These are phyloP conservation scores for Colletotrichum caudatum DNA, from an alignment of 2,329 filamentous ascomycete genomes.

Conservation along the genomic window DNA sequence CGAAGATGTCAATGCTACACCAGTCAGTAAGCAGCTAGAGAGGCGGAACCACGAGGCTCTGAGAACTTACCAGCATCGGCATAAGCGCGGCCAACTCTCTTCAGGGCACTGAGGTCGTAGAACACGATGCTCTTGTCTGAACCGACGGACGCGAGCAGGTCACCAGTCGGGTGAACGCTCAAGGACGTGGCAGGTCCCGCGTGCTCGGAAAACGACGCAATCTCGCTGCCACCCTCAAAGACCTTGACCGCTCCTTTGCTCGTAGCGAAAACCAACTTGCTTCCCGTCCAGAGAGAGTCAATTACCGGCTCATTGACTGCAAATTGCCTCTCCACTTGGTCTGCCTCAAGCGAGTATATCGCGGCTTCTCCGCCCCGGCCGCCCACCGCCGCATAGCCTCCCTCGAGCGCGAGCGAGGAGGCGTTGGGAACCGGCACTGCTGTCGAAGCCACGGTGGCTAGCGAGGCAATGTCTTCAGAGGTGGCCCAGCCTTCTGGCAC, in stretches of 20 bases:
- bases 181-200: constrained; percentile 83
- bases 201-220: constrained; percentile 81
- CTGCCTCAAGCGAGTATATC: constrained; percentile 79
- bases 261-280: constrained; percentile 79
- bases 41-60: not conserved
- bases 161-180: constrained; percentile 83
- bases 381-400: constrained; percentile 78
- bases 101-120: constrained; percentile 79
- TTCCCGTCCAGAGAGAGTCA: constrained; percentile 71
- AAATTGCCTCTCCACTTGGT: constrained; percentile 75
- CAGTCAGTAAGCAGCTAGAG: constrained; percentile 50
- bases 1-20: constrained; percentile 76
- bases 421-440: constrained; percentile 61
- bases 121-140: constrained; percentile 93
- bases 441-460: constrained; percentile 59
- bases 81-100: constrained; percentile 81
- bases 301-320: constrained; percentile 77
- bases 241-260: constrained; percentile 83
- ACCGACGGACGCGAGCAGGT: constrained; percentile 87
- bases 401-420: constrained; percentile 63
- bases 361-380: constrained; percentile 80
- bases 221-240: constrained; percentile 77
- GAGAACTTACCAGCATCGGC: constrained; percentile 67
- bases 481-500: constrained; percentile 89
- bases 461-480: constrained; percentile 72